Evolutionary conservation across 176 grass and related monocot genomes (phyloP).

Genomic region (Oryza rufipogon): DNA sequence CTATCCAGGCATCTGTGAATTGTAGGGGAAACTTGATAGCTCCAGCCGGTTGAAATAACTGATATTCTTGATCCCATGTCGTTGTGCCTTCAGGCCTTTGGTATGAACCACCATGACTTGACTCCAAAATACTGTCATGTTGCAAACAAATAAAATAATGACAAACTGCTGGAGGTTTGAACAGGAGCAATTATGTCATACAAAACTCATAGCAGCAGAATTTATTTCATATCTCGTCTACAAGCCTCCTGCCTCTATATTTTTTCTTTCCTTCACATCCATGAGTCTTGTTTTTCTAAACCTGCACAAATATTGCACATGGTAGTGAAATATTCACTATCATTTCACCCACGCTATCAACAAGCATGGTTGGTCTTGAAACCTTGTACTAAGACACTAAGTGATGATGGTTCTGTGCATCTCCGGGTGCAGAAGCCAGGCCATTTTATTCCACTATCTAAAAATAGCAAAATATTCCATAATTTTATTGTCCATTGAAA

Average conservation of each 20-base stretch:
- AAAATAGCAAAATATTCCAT: neutral
- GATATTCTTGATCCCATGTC: constrained; percentile 55
- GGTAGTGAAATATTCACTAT: neutral
- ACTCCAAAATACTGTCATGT: constrained; percentile 79
- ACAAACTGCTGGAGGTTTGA: constrained; percentile 34
- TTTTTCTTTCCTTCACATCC: constrained; percentile 22
- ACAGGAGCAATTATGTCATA: constrained; percentile 1
- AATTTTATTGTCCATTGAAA: constrained; percentile 1
- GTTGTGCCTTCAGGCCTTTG: constrained; percentile 53
- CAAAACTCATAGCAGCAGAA: neutral
- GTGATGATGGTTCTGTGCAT: no score
- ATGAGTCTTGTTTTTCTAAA: neutral
- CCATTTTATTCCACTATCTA: no score
- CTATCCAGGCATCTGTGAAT: constrained; percentile 76
- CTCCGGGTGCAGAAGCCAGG: no score
- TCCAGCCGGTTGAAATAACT: constrained; percentile 80
- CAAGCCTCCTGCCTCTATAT: neutral
- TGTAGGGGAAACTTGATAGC: constrained; percentile 82
- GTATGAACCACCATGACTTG: constrained; percentile 69
- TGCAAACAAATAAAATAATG: constrained; percentile 35
- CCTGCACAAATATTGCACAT: neutral
- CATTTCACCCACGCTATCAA: neutral
- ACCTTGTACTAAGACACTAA: no score
- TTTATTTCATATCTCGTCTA: constrained; percentile 7
- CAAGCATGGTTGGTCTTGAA: neutral